Conservation (phyloP, 2,329 filamentous ascomycete species). For the Allantophomopsis lycopodina region DNA sequence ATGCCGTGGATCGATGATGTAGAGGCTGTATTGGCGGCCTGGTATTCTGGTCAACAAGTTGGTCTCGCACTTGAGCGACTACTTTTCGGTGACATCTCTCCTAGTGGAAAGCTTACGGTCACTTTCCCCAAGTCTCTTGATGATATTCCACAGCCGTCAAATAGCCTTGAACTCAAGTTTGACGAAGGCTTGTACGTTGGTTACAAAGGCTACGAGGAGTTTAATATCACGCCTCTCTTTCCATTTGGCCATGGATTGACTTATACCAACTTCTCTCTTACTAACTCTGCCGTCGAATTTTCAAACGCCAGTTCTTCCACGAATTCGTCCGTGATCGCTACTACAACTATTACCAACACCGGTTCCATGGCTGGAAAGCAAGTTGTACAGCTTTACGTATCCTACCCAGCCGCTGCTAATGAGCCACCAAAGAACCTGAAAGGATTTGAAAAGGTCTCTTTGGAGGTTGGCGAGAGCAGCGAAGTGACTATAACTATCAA, state of each 20-base stretch:
- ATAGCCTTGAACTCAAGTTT: slow-evolving; percentile 63
- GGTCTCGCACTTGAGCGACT: slow-evolving; percentile 69
- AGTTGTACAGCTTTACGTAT: slow-evolving; percentile 43
- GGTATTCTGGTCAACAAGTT: slow-evolving; percentile 82
- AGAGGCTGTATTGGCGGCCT: slow-evolving; percentile 55
- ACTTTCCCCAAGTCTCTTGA: slow-evolving; percentile 44
- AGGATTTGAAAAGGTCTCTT: slow-evolving; percentile 48
- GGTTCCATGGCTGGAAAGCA: slow-evolving; percentile 38
- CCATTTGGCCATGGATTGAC: slow-evolving; percentile 42
- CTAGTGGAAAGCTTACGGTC: slow-evolving; percentile 72
- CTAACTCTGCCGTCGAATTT: slow-evolving; percentile 29
- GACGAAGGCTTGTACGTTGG: slow-evolving; percentile 67
- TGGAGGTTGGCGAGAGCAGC: slow-evolving; percentile 45
- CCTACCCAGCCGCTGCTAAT: slow-evolving; percentile 36
- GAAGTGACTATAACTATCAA: slow-evolving; percentile 22
- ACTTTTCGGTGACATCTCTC: slow-evolving; percentile 21
- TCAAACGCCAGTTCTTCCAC: slow-evolving; percentile 19
- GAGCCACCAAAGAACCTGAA: slow-evolving; percentile 48
- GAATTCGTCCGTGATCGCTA: slow-evolving; percentile 24
- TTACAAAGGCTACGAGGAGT: slow-evolving; percentile 53
- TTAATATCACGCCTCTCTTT: slow-evolving; percentile 36
- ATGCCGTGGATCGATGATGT: slow-evolving; percentile 53
- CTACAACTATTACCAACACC: slow-evolving; percentile 40
- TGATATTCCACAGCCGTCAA: slow-evolving; percentile 35
- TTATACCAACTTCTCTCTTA: slow-evolving; percentile 47